Evolutionary conservation across 768 basidiomycete species (phyloP), one percentile per base, ranked within the genome.

Genomic region (Pleurotus sapidus): DNA sequence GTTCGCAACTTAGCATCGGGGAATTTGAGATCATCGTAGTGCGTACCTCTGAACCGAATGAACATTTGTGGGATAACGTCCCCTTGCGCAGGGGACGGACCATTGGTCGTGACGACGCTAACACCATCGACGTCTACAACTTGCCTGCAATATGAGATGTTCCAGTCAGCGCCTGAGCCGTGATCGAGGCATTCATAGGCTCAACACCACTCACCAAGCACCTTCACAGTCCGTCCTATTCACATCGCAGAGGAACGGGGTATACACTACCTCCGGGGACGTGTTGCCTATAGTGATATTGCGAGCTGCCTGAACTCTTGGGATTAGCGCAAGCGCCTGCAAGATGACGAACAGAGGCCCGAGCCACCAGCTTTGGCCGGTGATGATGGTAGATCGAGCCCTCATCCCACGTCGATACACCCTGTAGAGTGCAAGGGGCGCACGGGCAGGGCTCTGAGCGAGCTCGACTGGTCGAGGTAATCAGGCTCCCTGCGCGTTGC

Each of bases 51-150:
- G 68, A 84, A 83, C 30, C 70, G 72, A 55, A 86, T 65, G 63
- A 84, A 86, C 71, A 85, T 72, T 57, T 86, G 84, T 1, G 83
- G 84, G 57, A 83, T 67, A 39, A 82, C 73, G 56, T 76, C 67
- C 18, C 66, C 73, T 14, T 75, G 68, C 40, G 67, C 68, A 39
- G 74, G 63, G 61, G 72, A 71, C 4, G 81, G 78, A 1, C 84
- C 83, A 45, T 66, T 59, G 17, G 81, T 79, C 38, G 74, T 70
- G 23, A 75, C 68, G 34, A 68, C 57, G 6, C 63, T 57, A 34
- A 57, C 48, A 18, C 63, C 66, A 55, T 61, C 59, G 27, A 68
- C 42, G 18, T 63, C 46, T 3, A 63, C 60, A 7, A 70, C 61
- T 60, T 69, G 69, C 74, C 73, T 72, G 47, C 9, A 27, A 11